phyloP scores from a whole-genome alignment of 768 basidiomycete species.

The Leccinum longicurvipes region DNA sequence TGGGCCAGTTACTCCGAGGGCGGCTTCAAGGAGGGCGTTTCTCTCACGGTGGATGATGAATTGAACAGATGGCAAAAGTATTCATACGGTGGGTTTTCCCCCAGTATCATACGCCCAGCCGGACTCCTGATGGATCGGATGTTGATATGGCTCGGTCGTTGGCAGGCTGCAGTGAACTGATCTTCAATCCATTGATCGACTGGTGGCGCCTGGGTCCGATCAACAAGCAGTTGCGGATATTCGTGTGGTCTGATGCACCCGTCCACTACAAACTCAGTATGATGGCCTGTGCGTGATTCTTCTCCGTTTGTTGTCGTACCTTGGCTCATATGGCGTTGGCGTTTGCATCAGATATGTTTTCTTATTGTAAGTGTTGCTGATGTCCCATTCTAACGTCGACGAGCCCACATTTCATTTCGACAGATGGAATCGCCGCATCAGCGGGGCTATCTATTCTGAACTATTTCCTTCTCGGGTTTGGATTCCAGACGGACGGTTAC shows the following conservation, averaged over 20 bases:
- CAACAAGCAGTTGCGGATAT: conserved; percentile 72
- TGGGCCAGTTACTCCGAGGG: conserved; percentile 87
- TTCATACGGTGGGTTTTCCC: conserved; percentile 49
- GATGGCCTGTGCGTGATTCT: conserved; percentile 43
- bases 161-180: conserved; percentile 46
- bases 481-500: conserved; percentile 68
- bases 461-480: conserved; percentile 71
- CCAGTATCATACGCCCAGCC: conserved; percentile 25
- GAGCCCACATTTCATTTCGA: background rate
- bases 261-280: conserved; percentile 77
- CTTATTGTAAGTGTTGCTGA: conserved; percentile 40
- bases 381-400: conserved; percentile 2
- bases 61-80: conserved; percentile 95
- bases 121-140: conserved; percentile 27
- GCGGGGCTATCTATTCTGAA: conserved; percentile 63
- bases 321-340: conserved; percentile 6
- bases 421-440: conserved; percentile 61
- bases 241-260: conserved; percentile 76
- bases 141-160: conserved; percentile 26
- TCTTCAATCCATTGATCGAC: conserved; percentile 77
- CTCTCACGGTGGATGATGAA: conserved; percentile 86
- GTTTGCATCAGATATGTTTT: conserved; percentile 42
- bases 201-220: conserved; percentile 84
- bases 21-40: conserved; percentile 94
- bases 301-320: background rate